Conservation (phyloP, 495 filamentous ascomycete species). For the Daldinia caldariorum region DNA sequence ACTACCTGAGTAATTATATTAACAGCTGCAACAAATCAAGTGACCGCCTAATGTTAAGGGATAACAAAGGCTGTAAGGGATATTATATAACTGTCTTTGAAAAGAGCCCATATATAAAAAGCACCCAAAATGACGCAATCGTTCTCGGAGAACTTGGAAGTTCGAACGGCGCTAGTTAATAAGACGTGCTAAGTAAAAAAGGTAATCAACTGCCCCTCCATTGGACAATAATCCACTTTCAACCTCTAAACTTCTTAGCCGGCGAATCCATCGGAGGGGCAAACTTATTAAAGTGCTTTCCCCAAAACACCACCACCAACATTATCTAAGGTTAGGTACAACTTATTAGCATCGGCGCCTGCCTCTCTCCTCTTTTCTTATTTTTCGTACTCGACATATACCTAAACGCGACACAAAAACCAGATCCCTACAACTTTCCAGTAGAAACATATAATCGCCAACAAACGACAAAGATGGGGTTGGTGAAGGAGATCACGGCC, state of each 20-base stretch:
- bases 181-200: conserved; percentile 10
- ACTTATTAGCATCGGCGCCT: neutral
- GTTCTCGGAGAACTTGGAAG: conserved; percentile 22
- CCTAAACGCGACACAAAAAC: neutral
- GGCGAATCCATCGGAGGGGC: conserved; percentile 37
- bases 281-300: conserved; percentile 7
- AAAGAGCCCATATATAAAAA: neutral
- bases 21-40: too few species aligned
- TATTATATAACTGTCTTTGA: too few species aligned
- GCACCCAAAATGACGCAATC: conserved; percentile 40
- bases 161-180: conserved; percentile 4
- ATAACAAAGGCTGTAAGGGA: too few species aligned
- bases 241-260: conserved; percentile 10
- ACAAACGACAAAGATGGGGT: conserved; percentile 22
- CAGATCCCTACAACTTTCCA: neutral
- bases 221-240: conserved; percentile 31
- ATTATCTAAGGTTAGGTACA: neutral
- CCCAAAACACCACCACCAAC: neutral
- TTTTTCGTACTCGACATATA: neutral
- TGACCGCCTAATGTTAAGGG: too few species aligned
- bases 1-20: too few species aligned
- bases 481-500: conserved; percentile 73
- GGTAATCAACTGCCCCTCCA: conserved; percentile 51
- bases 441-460: neutral
- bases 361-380: neutral